Percentiles rank a stretch among this genome's conserved stretches.
Conservation (phyloP, 768 basidiomycete genomes). For the Xanthoconium stramineum region DNA sequence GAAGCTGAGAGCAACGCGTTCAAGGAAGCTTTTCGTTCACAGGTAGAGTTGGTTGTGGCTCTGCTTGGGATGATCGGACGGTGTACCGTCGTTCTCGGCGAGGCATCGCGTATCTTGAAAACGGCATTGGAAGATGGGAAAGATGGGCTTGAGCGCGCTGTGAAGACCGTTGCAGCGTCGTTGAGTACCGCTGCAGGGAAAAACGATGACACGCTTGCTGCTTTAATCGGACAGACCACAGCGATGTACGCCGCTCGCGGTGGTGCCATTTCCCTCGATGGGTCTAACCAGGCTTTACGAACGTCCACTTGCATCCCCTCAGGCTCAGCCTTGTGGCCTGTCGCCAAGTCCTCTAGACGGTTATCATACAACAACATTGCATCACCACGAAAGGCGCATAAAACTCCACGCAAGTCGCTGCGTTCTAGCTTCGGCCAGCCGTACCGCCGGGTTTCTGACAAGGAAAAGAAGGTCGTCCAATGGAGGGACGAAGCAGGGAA, state of each 20-base stretch:
- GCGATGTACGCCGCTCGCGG: constrained; percentile 49
- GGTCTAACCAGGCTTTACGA: constrained; percentile 41
- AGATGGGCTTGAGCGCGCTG: constrained; percentile 38
- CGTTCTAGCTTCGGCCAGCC: constrained; percentile 63
- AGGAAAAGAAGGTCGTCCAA: constrained; percentile 75
- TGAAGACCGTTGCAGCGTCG: constrained; percentile 48
- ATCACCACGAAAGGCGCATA: constrained; percentile 50
- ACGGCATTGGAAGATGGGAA: constrained; percentile 36
- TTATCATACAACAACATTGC: constrained; percentile 39
- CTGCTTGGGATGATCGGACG: constrained; percentile 81
- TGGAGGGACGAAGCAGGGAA: constrained; percentile 88
- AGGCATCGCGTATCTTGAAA: constrained; percentile 46
- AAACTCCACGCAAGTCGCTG: constrained; percentile 70
- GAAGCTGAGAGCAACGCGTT: constrained; percentile 65
- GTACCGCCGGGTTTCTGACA: constrained; percentile 62
- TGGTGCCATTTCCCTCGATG: constrained; percentile 39
- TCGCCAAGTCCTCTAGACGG: constrained; percentile 39
- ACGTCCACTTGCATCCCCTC: constrained; percentile 44
- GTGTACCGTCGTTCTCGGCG: constrained; percentile 69
- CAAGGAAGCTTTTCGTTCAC: constrained; percentile 56
- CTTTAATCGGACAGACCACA: constrained; percentile 65
- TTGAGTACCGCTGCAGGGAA: constrained; percentile 56
- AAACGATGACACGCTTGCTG: constrained; percentile 68
- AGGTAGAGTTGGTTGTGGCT: constrained; percentile 64
- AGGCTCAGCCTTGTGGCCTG: constrained; percentile 48